A percentile compares a stretch with the other conserved stretches of the same genome.
Conservation (phyloP, 441 rosid genomes). For the Brassica balearica region DNA sequence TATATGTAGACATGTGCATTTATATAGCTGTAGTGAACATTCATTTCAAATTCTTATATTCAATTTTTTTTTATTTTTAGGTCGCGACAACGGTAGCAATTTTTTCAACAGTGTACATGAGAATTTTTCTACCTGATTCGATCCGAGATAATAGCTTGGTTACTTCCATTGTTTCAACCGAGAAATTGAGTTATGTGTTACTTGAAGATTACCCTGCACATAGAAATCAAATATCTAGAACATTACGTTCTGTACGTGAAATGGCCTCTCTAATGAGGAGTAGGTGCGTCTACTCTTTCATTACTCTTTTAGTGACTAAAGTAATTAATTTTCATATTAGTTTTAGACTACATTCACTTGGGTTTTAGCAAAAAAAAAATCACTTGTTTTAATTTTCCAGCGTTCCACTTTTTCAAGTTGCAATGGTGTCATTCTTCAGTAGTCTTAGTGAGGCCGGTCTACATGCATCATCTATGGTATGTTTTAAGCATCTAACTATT, state of each 20-base stretch:
- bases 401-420: constrained; percentile 69
- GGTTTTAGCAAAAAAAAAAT: neutral
- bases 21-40: neutral
- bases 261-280: constrained; percentile 59
- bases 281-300: constrained; percentile 52
- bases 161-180: constrained; percentile 54
- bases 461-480: constrained; percentile 74
- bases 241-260: constrained; percentile 64
- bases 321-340: neutral
- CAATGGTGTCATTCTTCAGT: constrained; percentile 74
- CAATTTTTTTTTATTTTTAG: constrained; percentile 40
- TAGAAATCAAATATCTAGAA: constrained; percentile 47
- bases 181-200: constrained; percentile 36
- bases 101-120: constrained; percentile 64
- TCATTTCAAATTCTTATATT: neutral
- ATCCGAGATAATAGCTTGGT: constrained; percentile 42
- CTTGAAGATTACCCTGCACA: constrained; percentile 40
- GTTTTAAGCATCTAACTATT: neutral
- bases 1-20: neutral
- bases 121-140: constrained; percentile 73
- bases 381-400: constrained; percentile 47
- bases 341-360: neutral
- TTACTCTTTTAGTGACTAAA: neutral
- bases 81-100: constrained; percentile 66
- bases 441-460: constrained; percentile 79